phyloP scores from a whole-genome alignment of 768 basidiomycete genomes.

The Clavulina sp. region DNA sequence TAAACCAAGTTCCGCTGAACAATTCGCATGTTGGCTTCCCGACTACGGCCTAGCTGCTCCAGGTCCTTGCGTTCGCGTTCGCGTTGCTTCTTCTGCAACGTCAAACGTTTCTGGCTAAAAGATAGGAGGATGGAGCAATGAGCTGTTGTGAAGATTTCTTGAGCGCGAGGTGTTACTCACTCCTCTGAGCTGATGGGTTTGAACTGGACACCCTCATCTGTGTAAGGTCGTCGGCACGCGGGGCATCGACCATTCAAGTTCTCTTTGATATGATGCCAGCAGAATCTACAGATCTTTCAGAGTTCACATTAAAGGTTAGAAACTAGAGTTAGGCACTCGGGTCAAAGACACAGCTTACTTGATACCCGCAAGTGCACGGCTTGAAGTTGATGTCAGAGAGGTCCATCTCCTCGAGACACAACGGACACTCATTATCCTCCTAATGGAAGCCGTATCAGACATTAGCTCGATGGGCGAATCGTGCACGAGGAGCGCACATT shows the following conservation, averaged over 20 bases:
- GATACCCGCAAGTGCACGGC: slow-evolving; percentile 97
- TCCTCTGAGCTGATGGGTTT: slow-evolving; percentile 90
- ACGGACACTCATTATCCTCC: slow-evolving; percentile 96
- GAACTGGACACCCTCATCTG: slow-evolving; percentile 85
- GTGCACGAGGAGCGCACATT: slow-evolving; percentile 33
- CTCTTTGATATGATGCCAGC: slow-evolving; percentile 96
- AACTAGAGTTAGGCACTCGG: background rate
- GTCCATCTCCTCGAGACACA: slow-evolving; percentile 98
- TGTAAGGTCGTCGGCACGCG: slow-evolving; percentile 84
- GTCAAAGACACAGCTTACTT: slow-evolving; percentile 31
- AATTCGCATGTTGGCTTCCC: slow-evolving; percentile 86
- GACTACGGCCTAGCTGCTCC: slow-evolving; percentile 64
- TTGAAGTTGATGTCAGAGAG: slow-evolving; percentile 98
- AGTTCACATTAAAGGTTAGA: background rate
- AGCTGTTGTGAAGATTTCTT: slow-evolving; percentile 9
- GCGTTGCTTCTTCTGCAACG: slow-evolving; percentile 85
- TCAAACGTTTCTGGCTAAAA: slow-evolving; percentile 77
- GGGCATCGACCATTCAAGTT: slow-evolving; percentile 93
- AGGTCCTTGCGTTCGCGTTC: slow-evolving; percentile 94
- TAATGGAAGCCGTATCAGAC: slow-evolving; percentile 19
- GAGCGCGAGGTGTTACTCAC: slow-evolving; percentile 33
- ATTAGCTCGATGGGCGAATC: background rate
- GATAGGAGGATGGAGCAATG: slow-evolving; percentile 1
- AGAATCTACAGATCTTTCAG: slow-evolving; percentile 99
- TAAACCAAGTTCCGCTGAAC: slow-evolving; percentile 93